Evolutionary conservation across 495 filamentous ascomycete species (phyloP).

Genomic region (Aeminium ludgeri): DNA sequence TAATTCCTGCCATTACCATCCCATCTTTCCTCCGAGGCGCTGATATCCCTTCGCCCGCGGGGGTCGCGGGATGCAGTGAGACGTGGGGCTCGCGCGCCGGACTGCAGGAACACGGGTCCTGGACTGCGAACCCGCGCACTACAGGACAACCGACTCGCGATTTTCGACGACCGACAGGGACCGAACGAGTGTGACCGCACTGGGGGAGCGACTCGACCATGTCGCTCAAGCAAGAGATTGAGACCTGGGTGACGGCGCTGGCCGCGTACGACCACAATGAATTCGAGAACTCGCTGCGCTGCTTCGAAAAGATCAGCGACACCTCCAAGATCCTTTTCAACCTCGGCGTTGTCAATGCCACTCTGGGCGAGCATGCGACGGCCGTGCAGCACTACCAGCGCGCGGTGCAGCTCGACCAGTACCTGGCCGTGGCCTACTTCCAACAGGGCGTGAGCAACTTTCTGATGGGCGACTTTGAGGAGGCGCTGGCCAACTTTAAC

Average conservation of each 20-base stretch:
- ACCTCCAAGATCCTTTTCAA: slow-evolving; percentile 99
- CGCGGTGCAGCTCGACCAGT: slow-evolving; percentile 75
- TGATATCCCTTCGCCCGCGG: no score
- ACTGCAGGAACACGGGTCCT: no score
- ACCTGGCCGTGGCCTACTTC: slow-evolving; percentile 95
- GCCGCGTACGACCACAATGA: slow-evolving; percentile 90
- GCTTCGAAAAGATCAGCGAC: slow-evolving; percentile 76
- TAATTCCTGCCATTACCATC: no score
- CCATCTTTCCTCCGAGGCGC: no score
- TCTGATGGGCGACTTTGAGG: slow-evolving; percentile 89
- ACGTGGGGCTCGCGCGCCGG: no score
- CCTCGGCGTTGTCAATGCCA: slow-evolving; percentile 94
- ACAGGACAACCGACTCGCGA: not conserved
- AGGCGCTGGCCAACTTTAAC: slow-evolving; percentile 97
- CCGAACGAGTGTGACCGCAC: not conserved
- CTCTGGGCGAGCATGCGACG: slow-evolving; percentile 87
- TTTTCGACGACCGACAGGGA: slow-evolving; percentile 2
- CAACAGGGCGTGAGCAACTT: slow-evolving; percentile 99
- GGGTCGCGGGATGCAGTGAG: no score
- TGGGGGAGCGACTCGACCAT: slow-evolving; percentile 4
- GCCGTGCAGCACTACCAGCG: slow-evolving; percentile 92
- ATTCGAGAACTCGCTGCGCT: slow-evolving; percentile 67
- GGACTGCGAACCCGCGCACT: no score
- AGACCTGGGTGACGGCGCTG: slow-evolving; percentile 90
- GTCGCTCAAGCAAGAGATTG: slow-evolving; percentile 64